Evolutionary conservation across 441 rosid species (phyloP).

Genomic region (Pelargonium cotyledonis): DNA sequence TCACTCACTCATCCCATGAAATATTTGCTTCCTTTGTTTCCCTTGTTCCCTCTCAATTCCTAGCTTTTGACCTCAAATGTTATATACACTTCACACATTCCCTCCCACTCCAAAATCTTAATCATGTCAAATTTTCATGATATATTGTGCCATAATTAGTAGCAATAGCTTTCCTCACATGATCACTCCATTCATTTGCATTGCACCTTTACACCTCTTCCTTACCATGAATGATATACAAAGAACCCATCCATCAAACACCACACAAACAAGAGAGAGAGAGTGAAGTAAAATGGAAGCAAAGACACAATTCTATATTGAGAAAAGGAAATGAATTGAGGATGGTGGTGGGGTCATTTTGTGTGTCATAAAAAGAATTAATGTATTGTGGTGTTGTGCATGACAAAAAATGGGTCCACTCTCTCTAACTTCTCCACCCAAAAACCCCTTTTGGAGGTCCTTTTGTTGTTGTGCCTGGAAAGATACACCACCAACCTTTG

Average conservation of each 20-base stretch:
- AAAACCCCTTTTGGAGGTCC: constrained; percentile 3
- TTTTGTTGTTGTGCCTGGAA: not conserved
- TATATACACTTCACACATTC: not conserved
- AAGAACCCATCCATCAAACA: not conserved
- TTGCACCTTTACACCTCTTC: constrained; percentile 2
- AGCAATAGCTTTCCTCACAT: not conserved
- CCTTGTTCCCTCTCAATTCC: constrained; percentile 2
- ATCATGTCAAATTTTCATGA: not conserved
- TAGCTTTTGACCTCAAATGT: not conserved
- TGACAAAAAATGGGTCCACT: not conserved
- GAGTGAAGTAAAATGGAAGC: not conserved
- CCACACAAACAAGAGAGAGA: not conserved
- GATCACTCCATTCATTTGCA: not conserved
- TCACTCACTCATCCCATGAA: constrained; percentile 5
- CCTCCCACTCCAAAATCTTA: constrained; percentile 2
- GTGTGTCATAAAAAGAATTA: not conserved
- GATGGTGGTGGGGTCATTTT: not conserved
- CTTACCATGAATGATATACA: not conserved
- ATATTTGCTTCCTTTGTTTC: constrained; percentile 5
- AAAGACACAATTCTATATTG: constrained; percentile 4
- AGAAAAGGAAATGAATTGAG: not conserved
- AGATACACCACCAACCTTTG: not conserved
- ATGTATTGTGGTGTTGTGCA: not conserved
- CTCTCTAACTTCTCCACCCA: not conserved
- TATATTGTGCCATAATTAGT: not conserved